A percentile compares a stretch with the other conserved stretches of the same genome.
Conservation (phyloP, 495 filamentous ascomycete species). For the Hypoxylon perforatum region DNA sequence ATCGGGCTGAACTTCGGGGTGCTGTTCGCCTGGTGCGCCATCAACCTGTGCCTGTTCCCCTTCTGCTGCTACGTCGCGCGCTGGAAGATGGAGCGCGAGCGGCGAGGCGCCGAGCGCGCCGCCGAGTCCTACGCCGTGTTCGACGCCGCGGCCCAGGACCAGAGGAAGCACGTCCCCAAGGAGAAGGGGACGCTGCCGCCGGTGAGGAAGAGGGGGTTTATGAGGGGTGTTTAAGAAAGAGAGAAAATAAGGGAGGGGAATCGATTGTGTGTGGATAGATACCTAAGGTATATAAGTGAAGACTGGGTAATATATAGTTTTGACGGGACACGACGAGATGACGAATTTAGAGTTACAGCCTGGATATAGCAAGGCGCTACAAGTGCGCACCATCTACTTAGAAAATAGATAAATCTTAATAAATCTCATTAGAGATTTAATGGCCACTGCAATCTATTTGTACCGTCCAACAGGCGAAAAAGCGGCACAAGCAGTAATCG, state of each 20-base stretch:
- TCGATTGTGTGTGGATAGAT: neutral
- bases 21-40: slow-evolving; percentile 68
- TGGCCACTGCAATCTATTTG: too few relatives aligned
- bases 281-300: too few relatives aligned
- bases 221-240: slow-evolving; percentile 28
- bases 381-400: too few relatives aligned
- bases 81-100: slow-evolving; percentile 63
- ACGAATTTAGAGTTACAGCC: too few relatives aligned
- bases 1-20: slow-evolving; percentile 75
- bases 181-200: slow-evolving; percentile 36
- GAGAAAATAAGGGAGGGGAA: neutral
- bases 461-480: too few relatives aligned
- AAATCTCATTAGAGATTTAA: too few relatives aligned
- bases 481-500: too few relatives aligned
- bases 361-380: too few relatives aligned
- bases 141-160: slow-evolving; percentile 21
- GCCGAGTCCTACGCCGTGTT: slow-evolving; percentile 30
- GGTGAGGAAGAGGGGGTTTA: slow-evolving; percentile 38
- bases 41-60: slow-evolving; percentile 69
- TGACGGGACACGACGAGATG: too few relatives aligned
- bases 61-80: slow-evolving; percentile 68
- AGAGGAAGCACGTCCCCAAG: slow-evolving; percentile 36
- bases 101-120: slow-evolving; percentile 39
- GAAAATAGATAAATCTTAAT: too few relatives aligned
- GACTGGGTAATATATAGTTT: too few relatives aligned